phyloP scores from a whole-genome alignment of 768 basidiomycete species.

The Boletus barrowsii region DNA sequence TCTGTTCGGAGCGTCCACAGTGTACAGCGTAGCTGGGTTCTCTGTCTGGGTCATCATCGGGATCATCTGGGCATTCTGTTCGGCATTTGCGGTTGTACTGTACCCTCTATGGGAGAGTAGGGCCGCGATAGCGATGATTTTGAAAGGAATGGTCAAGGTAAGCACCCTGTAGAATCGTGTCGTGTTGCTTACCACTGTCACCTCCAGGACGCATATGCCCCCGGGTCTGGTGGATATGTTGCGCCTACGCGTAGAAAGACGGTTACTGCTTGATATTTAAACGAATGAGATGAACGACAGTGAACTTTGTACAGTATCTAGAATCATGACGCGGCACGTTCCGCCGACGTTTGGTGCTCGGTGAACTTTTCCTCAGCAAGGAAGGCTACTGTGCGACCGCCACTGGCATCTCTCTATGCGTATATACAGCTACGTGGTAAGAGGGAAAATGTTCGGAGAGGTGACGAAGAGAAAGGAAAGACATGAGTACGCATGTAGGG shows the following conservation, averaged over 20 bases:
- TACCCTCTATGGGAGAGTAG: constrained; percentile 88
- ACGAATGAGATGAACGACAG: neutral
- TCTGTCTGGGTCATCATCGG: constrained; percentile 80
- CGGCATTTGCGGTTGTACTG: constrained; percentile 70
- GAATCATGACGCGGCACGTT: neutral
- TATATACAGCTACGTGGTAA: too few relatives aligned
- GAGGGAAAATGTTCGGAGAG: too few relatives aligned
- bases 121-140: constrained; percentile 56
- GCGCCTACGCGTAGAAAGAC: neutral
- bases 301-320: neutral
- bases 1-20: constrained; percentile 76
- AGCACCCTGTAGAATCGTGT: neutral
- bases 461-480: too few relatives aligned
- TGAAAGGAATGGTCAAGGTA: constrained; percentile 63
- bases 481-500: too few relatives aligned
- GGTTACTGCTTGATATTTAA: neutral
- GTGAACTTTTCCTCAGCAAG: too few relatives aligned
- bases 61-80: constrained; percentile 81
- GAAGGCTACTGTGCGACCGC: too few relatives aligned
- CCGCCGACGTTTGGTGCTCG: too few relatives aligned
- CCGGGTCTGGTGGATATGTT: constrained; percentile 41
- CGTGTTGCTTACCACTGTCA: neutral
- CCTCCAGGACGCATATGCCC: constrained; percentile 39
- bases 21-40: constrained; percentile 63
- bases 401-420: too few relatives aligned